phyloP scores from a whole-genome alignment of 805 yeast species.

The Lipomyces spencermartinsiae region DNA sequence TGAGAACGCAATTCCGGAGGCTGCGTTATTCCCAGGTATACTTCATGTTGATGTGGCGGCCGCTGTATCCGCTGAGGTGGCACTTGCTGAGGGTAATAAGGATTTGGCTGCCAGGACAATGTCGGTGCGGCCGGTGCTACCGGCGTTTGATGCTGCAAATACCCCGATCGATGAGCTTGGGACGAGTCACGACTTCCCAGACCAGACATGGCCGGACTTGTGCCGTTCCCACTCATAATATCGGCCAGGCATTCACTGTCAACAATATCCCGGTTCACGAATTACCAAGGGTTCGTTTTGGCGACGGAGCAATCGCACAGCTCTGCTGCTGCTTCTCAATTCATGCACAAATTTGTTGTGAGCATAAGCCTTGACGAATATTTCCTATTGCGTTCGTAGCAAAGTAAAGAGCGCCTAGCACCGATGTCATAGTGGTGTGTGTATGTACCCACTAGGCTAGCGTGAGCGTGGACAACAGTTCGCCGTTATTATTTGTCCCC shows the following conservation, averaged over 20 bases:
- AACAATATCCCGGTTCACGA: not conserved
- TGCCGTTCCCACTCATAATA: not conserved
- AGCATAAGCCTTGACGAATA: no score
- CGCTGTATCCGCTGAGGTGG: not conserved
- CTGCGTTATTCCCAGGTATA: not conserved
- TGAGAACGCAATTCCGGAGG: not conserved
- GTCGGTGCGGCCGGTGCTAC: not conserved
- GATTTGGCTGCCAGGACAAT: slow-evolving; percentile 2
- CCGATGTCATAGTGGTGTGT: no score
- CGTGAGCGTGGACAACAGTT: no score
- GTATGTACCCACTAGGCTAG: no score
- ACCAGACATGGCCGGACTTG: not conserved
- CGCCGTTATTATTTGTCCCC: no score
- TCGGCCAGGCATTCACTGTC: not conserved
- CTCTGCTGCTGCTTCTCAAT: no score
- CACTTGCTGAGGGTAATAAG: not conserved
- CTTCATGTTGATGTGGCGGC: not conserved
- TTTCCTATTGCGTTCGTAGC: no score
- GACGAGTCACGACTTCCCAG: not conserved
- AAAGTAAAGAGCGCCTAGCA: no score
- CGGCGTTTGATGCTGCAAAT: not conserved
- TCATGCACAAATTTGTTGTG: no score
- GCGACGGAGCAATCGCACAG: no score
- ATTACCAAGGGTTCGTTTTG: no score
- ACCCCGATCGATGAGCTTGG: not conserved